phyloP scores from a whole-genome alignment of 1,139 yeast species.

The Geotrichum phurueaensis region DNA sequence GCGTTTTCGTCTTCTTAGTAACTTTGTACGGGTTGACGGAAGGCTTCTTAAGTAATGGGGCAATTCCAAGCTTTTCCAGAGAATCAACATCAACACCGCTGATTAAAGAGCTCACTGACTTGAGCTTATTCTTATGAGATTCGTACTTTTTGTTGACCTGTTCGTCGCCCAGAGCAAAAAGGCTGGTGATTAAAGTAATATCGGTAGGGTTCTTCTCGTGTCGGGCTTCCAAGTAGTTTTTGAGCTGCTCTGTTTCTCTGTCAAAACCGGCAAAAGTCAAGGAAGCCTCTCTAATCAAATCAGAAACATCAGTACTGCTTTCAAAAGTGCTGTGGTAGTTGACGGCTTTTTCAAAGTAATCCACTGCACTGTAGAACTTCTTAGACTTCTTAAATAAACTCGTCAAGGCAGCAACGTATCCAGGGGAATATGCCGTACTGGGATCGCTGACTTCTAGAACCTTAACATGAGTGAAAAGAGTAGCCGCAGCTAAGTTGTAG shows the following conservation, averaged over 20 bases:
- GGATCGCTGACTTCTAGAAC: conserved; percentile 14
- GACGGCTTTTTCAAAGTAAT: conserved; percentile 14
- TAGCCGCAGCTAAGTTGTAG: conserved; percentile 33
- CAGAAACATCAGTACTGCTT: conserved; percentile 18
- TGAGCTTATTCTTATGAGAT: conserved; percentile 19
- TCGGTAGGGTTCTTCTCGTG: conserved; percentile 11
- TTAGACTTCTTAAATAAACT: conserved; percentile 43
- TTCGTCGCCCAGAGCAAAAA: conserved; percentile 23
- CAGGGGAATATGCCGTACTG: conserved; percentile 36
- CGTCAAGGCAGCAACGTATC: conserved; percentile 43
- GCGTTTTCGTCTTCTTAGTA: conserved; percentile 33
- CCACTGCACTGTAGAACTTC: conserved; percentile 18
- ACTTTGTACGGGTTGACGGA: conserved; percentile 18
- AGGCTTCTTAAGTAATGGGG: conserved; percentile 32
- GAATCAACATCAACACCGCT: conserved; percentile 39
- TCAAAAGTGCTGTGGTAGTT: conserved; percentile 12
- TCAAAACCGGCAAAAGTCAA: conserved; percentile 20
- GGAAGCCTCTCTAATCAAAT: conserved; percentile 25
- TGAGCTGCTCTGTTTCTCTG: conserved; percentile 13
- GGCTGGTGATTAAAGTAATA: conserved; percentile 21
- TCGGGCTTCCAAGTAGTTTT: conserved; percentile 16
- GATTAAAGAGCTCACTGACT: conserved; percentile 34
- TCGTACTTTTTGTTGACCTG: conserved; percentile 19
- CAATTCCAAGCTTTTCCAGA: conserved; percentile 39
- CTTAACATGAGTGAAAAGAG: conserved; percentile 37